These are phyloP conservation scores for Combretum micranthum DNA, from an alignment of 345 rosid genomes.

Conservation along the genomic window DNA sequence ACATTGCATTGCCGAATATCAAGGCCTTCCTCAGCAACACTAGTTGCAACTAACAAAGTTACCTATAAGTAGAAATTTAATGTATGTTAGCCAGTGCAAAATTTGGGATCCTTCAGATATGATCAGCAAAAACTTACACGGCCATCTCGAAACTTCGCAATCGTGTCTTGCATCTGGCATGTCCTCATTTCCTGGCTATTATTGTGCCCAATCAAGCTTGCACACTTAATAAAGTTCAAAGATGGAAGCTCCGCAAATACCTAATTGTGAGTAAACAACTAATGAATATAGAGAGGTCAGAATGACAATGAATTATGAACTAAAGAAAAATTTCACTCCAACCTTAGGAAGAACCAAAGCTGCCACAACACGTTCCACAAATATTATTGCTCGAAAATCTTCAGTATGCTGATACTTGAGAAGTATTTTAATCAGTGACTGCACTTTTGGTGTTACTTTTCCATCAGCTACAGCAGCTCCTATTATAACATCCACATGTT, in stretches of 20 bases:
- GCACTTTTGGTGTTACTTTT: constrained; percentile 98
- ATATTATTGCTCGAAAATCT: constrained; percentile 97
- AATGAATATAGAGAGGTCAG: not conserved
- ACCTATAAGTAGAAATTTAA: constrained; percentile 39
- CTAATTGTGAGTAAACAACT: constrained; percentile 32
- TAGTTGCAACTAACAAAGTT: constrained; percentile 90
- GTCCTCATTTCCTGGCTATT: constrained; percentile 96
- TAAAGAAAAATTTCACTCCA: constrained; percentile 3
- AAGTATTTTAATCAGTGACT: constrained; percentile 76
- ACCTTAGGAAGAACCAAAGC: constrained; percentile 99
- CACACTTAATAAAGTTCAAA: constrained; percentile 69
- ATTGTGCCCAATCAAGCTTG: constrained; percentile 96
- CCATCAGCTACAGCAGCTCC: constrained; percentile 99
- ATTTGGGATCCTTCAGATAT: constrained; percentile 2
- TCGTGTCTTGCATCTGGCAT: constrained; percentile 91
- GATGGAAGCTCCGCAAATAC: constrained; percentile 93
- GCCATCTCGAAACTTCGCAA: constrained; percentile 89
- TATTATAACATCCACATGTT: constrained; percentile 85
- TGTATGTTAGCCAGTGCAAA: constrained; percentile 6
- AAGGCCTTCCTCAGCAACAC: constrained; percentile 99
- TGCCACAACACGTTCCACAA: constrained; percentile 96
- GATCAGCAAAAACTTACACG: constrained; percentile 50
- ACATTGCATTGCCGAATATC: constrained; percentile 99
- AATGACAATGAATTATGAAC: not conserved
- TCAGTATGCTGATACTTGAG: constrained; percentile 79